phyloP scores from a whole-genome alignment of 208 protist species.

The Naegleria fowleri region DNA sequence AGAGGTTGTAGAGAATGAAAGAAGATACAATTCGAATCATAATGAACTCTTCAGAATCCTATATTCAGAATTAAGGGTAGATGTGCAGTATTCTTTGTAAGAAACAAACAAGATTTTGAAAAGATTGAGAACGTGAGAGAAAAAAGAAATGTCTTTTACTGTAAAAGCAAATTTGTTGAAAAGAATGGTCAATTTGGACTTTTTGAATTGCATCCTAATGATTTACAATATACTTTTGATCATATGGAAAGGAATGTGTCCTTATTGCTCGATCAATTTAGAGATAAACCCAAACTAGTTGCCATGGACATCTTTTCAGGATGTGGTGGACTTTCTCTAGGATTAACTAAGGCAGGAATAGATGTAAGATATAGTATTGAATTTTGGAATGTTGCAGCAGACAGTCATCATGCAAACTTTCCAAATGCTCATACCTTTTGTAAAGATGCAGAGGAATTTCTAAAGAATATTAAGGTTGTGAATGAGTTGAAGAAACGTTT shows the following conservation, averaged over 20 bases:
- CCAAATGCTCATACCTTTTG: background rate
- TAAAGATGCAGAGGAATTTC: background rate
- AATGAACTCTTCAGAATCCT: background rate
- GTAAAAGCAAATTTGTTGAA: background rate
- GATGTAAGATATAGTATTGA: slow-evolving; percentile 1
- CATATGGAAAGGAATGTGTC: background rate
- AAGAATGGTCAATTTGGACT: background rate
- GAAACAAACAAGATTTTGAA: background rate
- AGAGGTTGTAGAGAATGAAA: too few relatives aligned
- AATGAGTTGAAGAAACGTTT: background rate
- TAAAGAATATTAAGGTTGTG: background rate
- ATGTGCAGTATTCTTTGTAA: slow-evolving; percentile 14
- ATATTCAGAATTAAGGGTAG: background rate
- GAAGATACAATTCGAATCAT: too few relatives aligned
- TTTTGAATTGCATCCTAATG: background rate
- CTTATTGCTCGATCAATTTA: background rate
- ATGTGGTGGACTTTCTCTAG: background rate
- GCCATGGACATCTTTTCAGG: background rate
- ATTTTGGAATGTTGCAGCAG: background rate
- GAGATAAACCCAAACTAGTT: background rate
- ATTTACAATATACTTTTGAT: background rate
- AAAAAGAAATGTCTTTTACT: background rate
- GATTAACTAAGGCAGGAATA: background rate
- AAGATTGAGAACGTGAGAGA: background rate
- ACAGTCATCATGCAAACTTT: background rate